Base-by-base conservation (phyloP, 1,284 basidiomycete genomes). In the Cryptococcus sp. region DNA sequence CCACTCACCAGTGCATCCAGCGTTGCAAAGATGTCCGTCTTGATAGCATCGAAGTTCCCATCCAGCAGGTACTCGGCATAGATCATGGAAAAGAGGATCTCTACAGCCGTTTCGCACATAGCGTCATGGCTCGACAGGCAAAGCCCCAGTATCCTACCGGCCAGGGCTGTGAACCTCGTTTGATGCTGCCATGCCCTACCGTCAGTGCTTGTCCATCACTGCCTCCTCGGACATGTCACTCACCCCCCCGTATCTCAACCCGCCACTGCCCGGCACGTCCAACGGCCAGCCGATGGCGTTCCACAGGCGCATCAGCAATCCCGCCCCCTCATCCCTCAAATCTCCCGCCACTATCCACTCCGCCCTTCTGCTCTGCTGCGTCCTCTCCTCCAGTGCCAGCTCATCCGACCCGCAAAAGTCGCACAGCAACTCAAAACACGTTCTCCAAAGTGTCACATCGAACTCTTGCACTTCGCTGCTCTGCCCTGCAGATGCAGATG, bases 321-420 rank as follows among this genome's bases (percentile, higher is more conserved):
- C 80, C 1, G 93, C 89, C 11, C 93, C 94, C 73, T 95, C 89
- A 15, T 91, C 92, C 36, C 95, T 84, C 66, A 97, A 85, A 76
- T 98, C 95, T 16, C 94, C 94, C 3, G 90, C 91, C 15, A 98
- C 83, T 45, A 92, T 85, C 95, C 95, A 98, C 15, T 96, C 91
- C 1, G 93, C 90, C 52, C 94, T 85, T 51, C 93, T 86, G 83
- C 91, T 89, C 88, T 97, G 69, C 20, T 70, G 57, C 21, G 56
- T 59, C 37, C 65, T 55, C 69, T 96, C 90, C 74, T 98, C 95
- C 48, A 98, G 92, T 13, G 91, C 85, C 18, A 98, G 82, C 64
- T 95, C 91, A 50, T 92, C 88, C 8, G 91, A 95, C 2, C 89
- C 89, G 20, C 96, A 80, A 43, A 97, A 79, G 60, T 87, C 88